Percentiles rank a stretch among this genome's conserved stretches.
Conservation (phyloP, 2,329 filamentous ascomycete species). For the Colletotrichum lindemuthianum region DNA sequence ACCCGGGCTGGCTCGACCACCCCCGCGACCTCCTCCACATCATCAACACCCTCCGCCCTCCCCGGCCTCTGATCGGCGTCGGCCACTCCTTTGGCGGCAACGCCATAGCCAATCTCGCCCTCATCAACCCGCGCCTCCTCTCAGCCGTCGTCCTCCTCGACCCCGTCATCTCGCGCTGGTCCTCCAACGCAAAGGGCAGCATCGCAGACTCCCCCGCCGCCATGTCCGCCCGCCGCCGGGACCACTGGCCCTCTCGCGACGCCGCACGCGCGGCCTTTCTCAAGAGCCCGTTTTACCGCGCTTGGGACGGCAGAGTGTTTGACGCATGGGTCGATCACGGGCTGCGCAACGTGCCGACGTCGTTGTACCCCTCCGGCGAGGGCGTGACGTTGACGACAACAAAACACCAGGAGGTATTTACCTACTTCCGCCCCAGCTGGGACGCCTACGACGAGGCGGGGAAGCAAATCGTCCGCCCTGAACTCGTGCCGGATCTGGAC, state of each 20-base stretch:
- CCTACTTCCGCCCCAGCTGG: conserved; percentile 73
- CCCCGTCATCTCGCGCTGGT: conserved; percentile 74
- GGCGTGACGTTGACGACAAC: conserved; percentile 80
- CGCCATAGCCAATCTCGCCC: conserved; percentile 75
- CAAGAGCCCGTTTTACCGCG: conserved; percentile 78
- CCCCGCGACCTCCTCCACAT: conserved; percentile 85
- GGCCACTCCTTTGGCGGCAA: conserved; percentile 91
- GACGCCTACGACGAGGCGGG: conserved; percentile 52
- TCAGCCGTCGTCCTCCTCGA: conserved; percentile 82
- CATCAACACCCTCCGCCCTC: conserved; percentile 84
- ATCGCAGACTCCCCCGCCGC: conserved; percentile 56
- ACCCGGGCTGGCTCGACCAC: conserved; percentile 85
- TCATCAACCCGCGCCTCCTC: conserved; percentile 85
- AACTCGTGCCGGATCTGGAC: conserved; percentile 58
- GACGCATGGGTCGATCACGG: conserved; percentile 78
- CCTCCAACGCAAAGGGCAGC: conserved; percentile 46
- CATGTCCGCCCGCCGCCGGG: conserved; percentile 77
- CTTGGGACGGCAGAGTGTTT: conserved; percentile 85
- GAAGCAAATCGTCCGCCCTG: conserved; percentile 50
- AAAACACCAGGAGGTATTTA: conserved; percentile 89
- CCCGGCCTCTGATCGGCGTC: conserved; percentile 82
- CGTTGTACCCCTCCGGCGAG: conserved; percentile 57
- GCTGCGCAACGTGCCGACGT: conserved; percentile 77
- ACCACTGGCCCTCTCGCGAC: conserved; percentile 81
- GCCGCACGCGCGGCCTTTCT: conserved; percentile 75